Evolutionary conservation across 768 basidiomycete species (phyloP).

Genomic region (Mycena chlorophos): DNA sequence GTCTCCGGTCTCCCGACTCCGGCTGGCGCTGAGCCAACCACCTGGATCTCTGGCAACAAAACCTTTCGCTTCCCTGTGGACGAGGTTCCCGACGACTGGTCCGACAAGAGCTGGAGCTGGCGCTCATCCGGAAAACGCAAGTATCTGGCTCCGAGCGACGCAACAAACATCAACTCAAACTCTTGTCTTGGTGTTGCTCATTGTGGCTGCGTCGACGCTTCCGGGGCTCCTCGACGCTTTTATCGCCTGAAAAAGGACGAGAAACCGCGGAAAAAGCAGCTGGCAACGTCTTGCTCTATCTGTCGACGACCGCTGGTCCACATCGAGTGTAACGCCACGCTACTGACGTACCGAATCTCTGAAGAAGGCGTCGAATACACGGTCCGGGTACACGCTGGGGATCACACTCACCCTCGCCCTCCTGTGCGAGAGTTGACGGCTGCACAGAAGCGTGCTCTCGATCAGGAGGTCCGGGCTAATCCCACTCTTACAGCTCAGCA

Average conservation of each 20-base stretch:
- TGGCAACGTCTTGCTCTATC: neutral
- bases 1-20: too few species aligned
- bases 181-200: constrained; percentile 1
- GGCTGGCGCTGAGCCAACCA: neutral
- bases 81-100: neutral
- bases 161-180: neutral
- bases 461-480: constrained; percentile 5
- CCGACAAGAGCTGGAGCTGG: constrained; percentile 3
- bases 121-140: constrained; percentile 8
- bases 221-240: neutral
- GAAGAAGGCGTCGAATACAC: neutral
- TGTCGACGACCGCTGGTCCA: neutral
- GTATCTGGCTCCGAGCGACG: neutral
- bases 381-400: constrained; percentile 1
- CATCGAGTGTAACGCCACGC: neutral
- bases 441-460: constrained; percentile 1
- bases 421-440: neutral
- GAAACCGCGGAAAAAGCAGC: neutral
- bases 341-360: neutral
- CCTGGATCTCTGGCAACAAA: constrained; percentile 2
- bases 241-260: constrained; percentile 4
- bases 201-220: neutral
- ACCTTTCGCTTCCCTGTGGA: constrained; percentile 1
- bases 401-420: constrained; percentile 4
- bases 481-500: neutral